Base-by-base conservation (phyloP, 768 basidiomycete species). In the Podaxis rugospora region DNA sequence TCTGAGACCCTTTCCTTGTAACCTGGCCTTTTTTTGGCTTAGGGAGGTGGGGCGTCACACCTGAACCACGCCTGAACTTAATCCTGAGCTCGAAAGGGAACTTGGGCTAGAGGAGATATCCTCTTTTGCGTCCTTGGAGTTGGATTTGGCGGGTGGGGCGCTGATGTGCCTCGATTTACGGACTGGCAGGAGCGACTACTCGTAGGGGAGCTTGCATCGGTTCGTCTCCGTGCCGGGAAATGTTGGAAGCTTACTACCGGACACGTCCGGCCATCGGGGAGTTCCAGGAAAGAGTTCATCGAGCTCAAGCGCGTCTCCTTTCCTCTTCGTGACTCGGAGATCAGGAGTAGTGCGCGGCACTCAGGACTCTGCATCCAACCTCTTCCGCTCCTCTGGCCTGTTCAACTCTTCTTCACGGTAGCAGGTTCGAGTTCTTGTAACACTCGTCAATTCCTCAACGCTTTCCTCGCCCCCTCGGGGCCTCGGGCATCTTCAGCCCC, bases 341-440 rank as follows among this genome's bases (percentile, higher is more conserved):
- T 81, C 73, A 0, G 87, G 86, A 13, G 86, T 86, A 4, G 78
- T 79, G 25, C 62, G 77, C 75, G 63, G 77, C 69, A 57, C 77
- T 71, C 35, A 69, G 67, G 67, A 16, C 4, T 83, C 83, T 1
- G 71, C 73, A 16, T 82, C 76, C 25, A 93, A 68, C 18, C 82
- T 75, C 64, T 86, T 85, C 76, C 86, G 88, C 76, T 97, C 90
- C 75, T 75, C 74, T 0, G 91, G 88, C 42, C 90, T 81, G 52
- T 84, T 83, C 3, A 98, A 81, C 72, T 78, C 80, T 73, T 99
- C 80, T 73, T 99, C n/a, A n/a, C n/a, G n/a, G n/a, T n/a, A n/a
- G n/a, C n/a, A n/a, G n/a, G n/a, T n/a, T 32, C 5, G 28, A 32
- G 28, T 5, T 9, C 28, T 32, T 32, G 28, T 6, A 32, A 32